These are phyloP conservation scores for Kurtzmaniella cleridarum DNA, from an alignment of 805 yeast genomes.

Conservation along the genomic window DNA sequence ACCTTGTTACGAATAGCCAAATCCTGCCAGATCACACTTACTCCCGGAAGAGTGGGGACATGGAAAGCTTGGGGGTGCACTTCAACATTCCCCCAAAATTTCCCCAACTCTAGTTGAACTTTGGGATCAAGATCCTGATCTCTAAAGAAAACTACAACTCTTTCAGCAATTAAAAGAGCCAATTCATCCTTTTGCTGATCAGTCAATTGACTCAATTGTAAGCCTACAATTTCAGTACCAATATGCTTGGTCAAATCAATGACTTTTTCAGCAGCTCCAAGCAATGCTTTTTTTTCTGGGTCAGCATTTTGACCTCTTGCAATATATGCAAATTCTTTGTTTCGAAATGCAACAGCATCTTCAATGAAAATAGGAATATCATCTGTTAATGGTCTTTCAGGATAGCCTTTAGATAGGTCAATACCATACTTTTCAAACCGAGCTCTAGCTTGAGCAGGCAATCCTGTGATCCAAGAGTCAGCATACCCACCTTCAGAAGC, in stretches of 20 bases:
- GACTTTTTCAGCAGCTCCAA: slow-evolving; percentile 24
- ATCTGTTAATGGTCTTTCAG: slow-evolving; percentile 16
- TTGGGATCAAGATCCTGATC: slow-evolving; percentile 28
- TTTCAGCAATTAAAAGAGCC: slow-evolving; percentile 24
- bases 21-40: slow-evolving; percentile 39
- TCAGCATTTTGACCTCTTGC: slow-evolving; percentile 26
- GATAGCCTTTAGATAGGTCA: slow-evolving; percentile 24
- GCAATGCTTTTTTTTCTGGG: slow-evolving; percentile 24
- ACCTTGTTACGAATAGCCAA: slow-evolving; percentile 23
- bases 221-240: slow-evolving; percentile 27
- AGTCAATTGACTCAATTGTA: slow-evolving; percentile 21
- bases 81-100: slow-evolving; percentile 26
- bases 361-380: slow-evolving; percentile 23
- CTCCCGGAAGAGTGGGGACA: slow-evolving; percentile 22
- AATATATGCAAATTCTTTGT: slow-evolving; percentile 16
- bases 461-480: slow-evolving; percentile 11
- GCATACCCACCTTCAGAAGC: slow-evolving; percentile 6
- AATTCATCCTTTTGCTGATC: slow-evolving; percentile 25
- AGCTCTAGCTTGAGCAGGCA: slow-evolving; percentile 17
- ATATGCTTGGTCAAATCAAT: slow-evolving; percentile 20
- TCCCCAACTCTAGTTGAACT: slow-evolving; percentile 23
- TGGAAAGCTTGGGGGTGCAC: slow-evolving; percentile 22
- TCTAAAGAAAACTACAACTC: slow-evolving; percentile 26
- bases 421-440: slow-evolving; percentile 20
- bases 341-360: slow-evolving; percentile 22